These are phyloP conservation scores for Phytophthora syringae DNA, from an alignment of 352 stramenopile genomes.

Conservation along the genomic window DNA sequence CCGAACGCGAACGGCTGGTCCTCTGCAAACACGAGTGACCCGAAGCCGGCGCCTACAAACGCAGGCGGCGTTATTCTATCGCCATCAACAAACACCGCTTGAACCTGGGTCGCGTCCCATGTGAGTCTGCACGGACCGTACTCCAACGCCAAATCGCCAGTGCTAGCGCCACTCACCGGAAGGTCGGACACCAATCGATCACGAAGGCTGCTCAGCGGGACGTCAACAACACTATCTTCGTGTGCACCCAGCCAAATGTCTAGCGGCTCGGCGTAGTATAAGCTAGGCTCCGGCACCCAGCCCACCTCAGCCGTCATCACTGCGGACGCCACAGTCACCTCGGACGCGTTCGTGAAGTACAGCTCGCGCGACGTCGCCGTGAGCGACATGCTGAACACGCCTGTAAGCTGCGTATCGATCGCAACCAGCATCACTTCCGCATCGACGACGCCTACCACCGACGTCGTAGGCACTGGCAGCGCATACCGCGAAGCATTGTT, in stretches of 20 bases:
- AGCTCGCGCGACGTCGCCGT: not conserved
- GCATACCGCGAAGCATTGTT: not conserved
- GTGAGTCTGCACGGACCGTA: slow-evolving; percentile 15
- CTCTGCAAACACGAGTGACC: slow-evolving; percentile 12
- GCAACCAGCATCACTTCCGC: slow-evolving; percentile 24
- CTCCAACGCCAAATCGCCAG: not conserved
- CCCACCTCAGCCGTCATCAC: slow-evolving; percentile 16
- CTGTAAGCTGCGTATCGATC: slow-evolving; percentile 1
- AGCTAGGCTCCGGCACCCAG: slow-evolving; percentile 12
- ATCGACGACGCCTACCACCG: slow-evolving; percentile 8
- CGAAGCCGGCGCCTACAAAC: slow-evolving; percentile 3
- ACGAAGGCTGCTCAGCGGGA: slow-evolving; percentile 11
- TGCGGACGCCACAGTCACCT: slow-evolving; percentile 8
- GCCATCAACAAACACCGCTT: slow-evolving; percentile 24
- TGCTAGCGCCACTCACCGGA: not conserved
- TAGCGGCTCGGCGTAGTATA: slow-evolving; percentile 17
- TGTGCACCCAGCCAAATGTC: slow-evolving; percentile 24
- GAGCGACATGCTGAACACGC: not conserved
- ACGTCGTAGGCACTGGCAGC: slow-evolving; percentile 11
- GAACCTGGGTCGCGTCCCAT: slow-evolving; percentile 2
- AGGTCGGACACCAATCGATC: slow-evolving; percentile 8
- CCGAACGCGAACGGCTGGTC: slow-evolving; percentile 10
- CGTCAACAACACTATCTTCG: slow-evolving; percentile 8
- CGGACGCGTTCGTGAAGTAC: slow-evolving; percentile 3
- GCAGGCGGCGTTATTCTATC: not conserved